A percentile compares a stretch with the other conserved stretches of the same genome.
These are phyloP conservation scores for Aspergillus pseudoviridinutans DNA, from an alignment of 2,329 filamentous ascomycete species.

Conservation along the genomic window DNA sequence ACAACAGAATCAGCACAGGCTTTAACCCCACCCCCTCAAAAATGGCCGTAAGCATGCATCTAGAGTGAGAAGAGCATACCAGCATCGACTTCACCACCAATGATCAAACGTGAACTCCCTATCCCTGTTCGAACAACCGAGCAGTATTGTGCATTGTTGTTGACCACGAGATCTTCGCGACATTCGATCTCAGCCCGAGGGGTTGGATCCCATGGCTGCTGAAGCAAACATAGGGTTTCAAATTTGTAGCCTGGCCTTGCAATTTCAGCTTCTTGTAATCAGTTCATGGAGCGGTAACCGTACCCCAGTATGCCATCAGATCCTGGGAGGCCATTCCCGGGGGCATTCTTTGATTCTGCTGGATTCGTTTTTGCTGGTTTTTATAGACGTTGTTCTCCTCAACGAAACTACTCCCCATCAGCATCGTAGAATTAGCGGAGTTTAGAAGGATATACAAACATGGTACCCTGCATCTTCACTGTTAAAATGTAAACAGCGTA, in stretches of 20 bases:
- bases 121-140: conserved; percentile 88
- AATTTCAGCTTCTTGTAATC: neutral
- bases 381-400: conserved; percentile 84
- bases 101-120: conserved; percentile 67
- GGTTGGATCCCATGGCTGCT: conserved; percentile 68
- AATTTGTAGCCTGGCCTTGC: conserved; percentile 79
- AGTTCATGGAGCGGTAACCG: conserved; percentile 3
- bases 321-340: conserved; percentile 62
- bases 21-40: neutral
- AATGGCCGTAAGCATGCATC: neutral
- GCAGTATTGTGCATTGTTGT: conserved; percentile 92
- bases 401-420: conserved; percentile 64
- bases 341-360: conserved; percentile 49
- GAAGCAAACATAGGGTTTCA: conserved; percentile 76
- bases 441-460: conserved; percentile 38
- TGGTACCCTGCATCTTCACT: conserved; percentile 45
- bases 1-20: neutral
- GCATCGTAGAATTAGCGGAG: neutral
- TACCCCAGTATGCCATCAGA: conserved; percentile 91
- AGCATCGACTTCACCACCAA: conserved; percentile 92
- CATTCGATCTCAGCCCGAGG: conserved; percentile 73
- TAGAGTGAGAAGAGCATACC: conserved; percentile 47
- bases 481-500: conserved; percentile 15
- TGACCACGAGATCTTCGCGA: conserved; percentile 68
- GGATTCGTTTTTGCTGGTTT: conserved; percentile 55